A percentile compares a stretch with the other conserved stretches of the same genome.
Evolutionary conservation across 441 rosid genomes (phyloP).

Genomic region (Geranium incanum): DNA sequence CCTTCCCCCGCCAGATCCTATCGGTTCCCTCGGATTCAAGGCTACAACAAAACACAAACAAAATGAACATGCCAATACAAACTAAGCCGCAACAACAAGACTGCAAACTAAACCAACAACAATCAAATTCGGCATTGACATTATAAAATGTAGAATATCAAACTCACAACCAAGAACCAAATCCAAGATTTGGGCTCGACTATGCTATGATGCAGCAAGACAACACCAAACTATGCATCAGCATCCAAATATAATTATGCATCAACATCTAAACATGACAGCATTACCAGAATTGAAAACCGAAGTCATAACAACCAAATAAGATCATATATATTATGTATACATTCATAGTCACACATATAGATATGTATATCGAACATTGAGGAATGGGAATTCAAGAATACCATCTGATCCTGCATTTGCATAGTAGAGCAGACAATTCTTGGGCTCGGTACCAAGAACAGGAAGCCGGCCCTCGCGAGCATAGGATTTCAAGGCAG

Average conservation of each 20-base stretch:
- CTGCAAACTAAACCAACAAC: background rate
- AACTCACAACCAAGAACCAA: background rate
- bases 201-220: too few relatives aligned
- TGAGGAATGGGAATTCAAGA: background rate
- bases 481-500: constrained; percentile 41
- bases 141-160: background rate
- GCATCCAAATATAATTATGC: background rate
- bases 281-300: background rate
- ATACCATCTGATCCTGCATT: constrained; percentile 40
- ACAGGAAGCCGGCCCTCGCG: constrained; percentile 46
- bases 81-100: too few relatives aligned
- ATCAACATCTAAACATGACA: background rate
- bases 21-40: constrained; percentile 37
- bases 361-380: background rate
- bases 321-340: background rate
- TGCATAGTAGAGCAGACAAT: constrained; percentile 33
- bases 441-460: constrained; percentile 33
- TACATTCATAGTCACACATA: background rate
- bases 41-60: constrained; percentile 22
- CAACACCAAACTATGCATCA: too few relatives aligned
- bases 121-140: background rate
- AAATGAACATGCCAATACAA: too few relatives aligned
- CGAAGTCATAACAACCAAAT: background rate
- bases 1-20: constrained; percentile 38
- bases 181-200: background rate